phyloP scores from a whole-genome alignment of 768 basidiomycete species.

The Leccinum arenicola region DNA sequence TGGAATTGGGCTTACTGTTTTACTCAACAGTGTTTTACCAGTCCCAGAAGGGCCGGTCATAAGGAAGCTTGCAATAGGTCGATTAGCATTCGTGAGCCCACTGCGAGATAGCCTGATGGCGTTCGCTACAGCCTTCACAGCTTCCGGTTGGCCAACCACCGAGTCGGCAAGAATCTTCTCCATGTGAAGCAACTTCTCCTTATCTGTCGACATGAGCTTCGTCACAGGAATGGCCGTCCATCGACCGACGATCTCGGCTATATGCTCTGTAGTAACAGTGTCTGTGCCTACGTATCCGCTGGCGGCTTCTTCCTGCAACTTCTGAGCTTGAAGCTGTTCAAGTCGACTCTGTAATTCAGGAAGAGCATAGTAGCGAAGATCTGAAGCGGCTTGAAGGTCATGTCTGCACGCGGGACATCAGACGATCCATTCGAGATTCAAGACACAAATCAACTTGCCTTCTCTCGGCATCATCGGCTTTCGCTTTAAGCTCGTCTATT shows the following conservation, averaged over 20 bases:
- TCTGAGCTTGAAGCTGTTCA: conserved; percentile 69
- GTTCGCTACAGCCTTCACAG: conserved; percentile 89
- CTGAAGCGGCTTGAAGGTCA: conserved; percentile 77
- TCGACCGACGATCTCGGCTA: conserved; percentile 89
- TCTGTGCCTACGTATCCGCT: conserved; percentile 52
- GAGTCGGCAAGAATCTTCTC: conserved; percentile 75
- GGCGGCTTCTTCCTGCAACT: conserved; percentile 70
- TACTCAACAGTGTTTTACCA: conserved; percentile 86
- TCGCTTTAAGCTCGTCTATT: conserved; percentile 89
- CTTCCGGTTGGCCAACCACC: conserved; percentile 89
- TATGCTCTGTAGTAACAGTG: conserved; percentile 81
- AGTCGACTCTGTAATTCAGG: conserved; percentile 80
- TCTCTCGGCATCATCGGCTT: conserved; percentile 91
- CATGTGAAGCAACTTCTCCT: conserved; percentile 84
- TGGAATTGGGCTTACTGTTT: conserved; percentile 58
- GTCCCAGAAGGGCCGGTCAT: conserved; percentile 92
- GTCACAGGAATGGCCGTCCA: conserved; percentile 95
- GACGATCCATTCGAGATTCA: not conserved
- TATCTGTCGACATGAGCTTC: conserved; percentile 82
- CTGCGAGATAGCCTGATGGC: conserved; percentile 91
- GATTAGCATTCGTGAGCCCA: conserved; percentile 83
- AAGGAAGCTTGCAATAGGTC: conserved; percentile 91
- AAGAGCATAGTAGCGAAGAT: conserved; percentile 88
- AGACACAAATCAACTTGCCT: conserved; percentile 42
- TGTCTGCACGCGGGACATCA: conserved; percentile 37